These are phyloP conservation scores for Hirschfeldia incana DNA, from an alignment of 345 rosid genomes.

Conservation along the genomic window DNA sequence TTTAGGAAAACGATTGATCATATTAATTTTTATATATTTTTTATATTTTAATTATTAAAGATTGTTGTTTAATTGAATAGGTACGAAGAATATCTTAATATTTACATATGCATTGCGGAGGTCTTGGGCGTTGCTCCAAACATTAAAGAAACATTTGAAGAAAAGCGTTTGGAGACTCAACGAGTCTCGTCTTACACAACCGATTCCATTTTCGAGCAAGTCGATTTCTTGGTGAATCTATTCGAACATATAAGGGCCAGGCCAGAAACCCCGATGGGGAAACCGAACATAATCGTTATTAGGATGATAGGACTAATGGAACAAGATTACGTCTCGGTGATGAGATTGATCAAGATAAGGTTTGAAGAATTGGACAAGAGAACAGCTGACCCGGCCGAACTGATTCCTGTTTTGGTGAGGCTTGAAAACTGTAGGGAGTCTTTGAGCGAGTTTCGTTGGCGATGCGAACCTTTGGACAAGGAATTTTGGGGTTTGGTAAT, in stretches of 20 bases:
- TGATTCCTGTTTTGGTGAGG: slow-evolving; percentile 13
- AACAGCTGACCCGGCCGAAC: neutral
- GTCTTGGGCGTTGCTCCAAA: slow-evolving; percentile 16
- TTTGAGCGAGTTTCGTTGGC: slow-evolving; percentile 31
- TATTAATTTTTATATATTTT: neutral
- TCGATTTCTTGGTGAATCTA: slow-evolving; percentile 6
- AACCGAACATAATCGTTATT: slow-evolving; percentile 4
- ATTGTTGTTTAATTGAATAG: slow-evolving; percentile 13
- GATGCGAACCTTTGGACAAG: slow-evolving; percentile 5
- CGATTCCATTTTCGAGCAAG: slow-evolving; percentile 16
- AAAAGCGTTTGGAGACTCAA: slow-evolving; percentile 9
- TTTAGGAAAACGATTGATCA: neutral
- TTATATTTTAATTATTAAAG: neutral
- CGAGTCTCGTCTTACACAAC: slow-evolving; percentile 18
- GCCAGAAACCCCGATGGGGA: slow-evolving; percentile 3
- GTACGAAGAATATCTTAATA: slow-evolving; percentile 29
- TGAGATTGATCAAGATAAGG: slow-evolving; percentile 22
- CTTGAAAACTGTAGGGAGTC: slow-evolving; percentile 8
- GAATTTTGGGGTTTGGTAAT: slow-evolving; percentile 22
- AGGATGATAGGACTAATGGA: neutral
- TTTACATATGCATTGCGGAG: slow-evolving; percentile 12
- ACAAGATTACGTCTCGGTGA: slow-evolving; percentile 19
- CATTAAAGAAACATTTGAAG: neutral
- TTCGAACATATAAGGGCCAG: slow-evolving; percentile 14
- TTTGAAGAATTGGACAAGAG: slow-evolving; percentile 24